A percentile compares a stretch with the other conserved stretches of the same genome.
Conservation (phyloP, 2,329 filamentous ascomycete species). For the Ophiostoma australiae region DNA sequence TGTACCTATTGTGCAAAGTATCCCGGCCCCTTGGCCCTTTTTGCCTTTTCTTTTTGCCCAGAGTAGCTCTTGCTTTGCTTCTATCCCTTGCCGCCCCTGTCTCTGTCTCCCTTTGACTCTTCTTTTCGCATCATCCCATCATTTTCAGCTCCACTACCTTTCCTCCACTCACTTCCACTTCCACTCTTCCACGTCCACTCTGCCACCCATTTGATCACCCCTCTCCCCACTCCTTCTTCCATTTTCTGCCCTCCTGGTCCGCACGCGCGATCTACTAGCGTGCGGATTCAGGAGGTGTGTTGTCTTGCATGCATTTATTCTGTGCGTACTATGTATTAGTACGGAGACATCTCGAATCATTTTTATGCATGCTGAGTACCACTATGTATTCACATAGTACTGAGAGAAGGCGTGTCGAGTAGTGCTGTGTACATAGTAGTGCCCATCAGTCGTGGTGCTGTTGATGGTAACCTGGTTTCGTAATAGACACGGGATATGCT, state of each 20-base stretch:
- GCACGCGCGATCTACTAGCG: not conserved
- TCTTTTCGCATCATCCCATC: not conserved
- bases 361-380: not conserved
- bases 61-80: too few relatives aligned
- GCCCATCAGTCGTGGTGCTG: not conserved
- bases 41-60: not conserved
- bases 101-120: not conserved
- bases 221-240: conserved; percentile 3
- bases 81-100: conserved; percentile 7
- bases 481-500: conserved; percentile 9
- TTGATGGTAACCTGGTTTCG: not conserved
- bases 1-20: not conserved
- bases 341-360: not conserved
- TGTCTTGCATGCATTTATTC: not conserved
- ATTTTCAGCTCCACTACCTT: not conserved
- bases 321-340: not conserved
- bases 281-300: not conserved
- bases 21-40: not conserved
- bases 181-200: not conserved
- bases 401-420: too few relatives aligned
- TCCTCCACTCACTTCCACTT: not conserved
- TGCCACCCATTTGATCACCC: not conserved
- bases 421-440: not conserved
- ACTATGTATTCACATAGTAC: too few relatives aligned
- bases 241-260: not conserved